A percentile compares a stretch with the other conserved stretches of the same genome.
Evolutionary conservation across 2,329 filamentous ascomycete species (phyloP).

Genomic region (Pseudonectria buxi): DNA sequence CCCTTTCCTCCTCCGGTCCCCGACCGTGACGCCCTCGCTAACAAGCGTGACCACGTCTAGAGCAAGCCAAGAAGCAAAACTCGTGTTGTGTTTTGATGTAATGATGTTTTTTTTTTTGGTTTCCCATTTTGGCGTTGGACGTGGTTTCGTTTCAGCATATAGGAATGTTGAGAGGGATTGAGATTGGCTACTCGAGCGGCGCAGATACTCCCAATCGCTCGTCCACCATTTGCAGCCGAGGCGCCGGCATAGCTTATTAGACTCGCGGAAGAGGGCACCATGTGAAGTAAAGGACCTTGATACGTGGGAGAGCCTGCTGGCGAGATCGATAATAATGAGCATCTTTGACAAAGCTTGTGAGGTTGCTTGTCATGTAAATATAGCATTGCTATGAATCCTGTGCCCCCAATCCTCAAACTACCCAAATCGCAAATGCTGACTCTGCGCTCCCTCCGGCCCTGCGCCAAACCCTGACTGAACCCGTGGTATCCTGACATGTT

Average conservation of each 20-base stretch:
- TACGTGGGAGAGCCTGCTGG: too few relatives aligned
- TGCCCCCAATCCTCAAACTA: too few relatives aligned
- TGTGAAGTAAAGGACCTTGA: not conserved
- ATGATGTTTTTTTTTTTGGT: constrained; percentile 19
- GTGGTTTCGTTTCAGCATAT: constrained; percentile 24
- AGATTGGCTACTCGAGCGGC: constrained; percentile 27
- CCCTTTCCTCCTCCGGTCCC: too few relatives aligned
- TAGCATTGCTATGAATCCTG: too few relatives aligned
- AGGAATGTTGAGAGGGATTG: constrained; percentile 18
- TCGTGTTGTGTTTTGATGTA: constrained; percentile 69
- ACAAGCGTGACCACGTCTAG: constrained; percentile 23
- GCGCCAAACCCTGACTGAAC: too few relatives aligned
- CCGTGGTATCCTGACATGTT: too few relatives aligned
- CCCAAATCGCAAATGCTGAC: too few relatives aligned
- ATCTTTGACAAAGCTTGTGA: too few relatives aligned
- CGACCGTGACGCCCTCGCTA: not conserved
- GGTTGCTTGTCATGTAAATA: too few relatives aligned
- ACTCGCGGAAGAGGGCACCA: constrained; percentile 3
- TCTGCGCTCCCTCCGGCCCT: too few relatives aligned
- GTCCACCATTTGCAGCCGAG: constrained; percentile 18
- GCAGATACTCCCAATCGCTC: constrained; percentile 21
- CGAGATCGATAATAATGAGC: too few relatives aligned
- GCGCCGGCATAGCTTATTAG: constrained; percentile 14
- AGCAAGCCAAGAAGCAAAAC: constrained; percentile 73
- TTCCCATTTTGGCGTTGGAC: constrained; percentile 26